Conservation (phyloP, 495 filamentous ascomycete genomes). For the Hypoxylon perforatum region DNA sequence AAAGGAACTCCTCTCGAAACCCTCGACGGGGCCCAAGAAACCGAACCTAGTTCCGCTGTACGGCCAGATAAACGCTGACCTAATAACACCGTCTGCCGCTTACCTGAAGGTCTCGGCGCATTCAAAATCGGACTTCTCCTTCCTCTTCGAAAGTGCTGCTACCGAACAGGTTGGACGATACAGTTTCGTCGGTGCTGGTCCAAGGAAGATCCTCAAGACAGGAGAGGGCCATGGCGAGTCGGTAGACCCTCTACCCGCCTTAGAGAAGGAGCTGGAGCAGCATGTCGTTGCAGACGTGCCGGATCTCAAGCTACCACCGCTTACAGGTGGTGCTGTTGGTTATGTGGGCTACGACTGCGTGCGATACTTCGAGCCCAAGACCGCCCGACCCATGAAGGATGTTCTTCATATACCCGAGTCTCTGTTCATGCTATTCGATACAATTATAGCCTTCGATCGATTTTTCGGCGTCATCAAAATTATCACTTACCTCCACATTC, state of each 20-base stretch:
- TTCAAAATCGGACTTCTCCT: slow-evolving; percentile 75
- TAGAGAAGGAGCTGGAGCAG: slow-evolving; percentile 81
- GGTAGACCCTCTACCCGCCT: slow-evolving; percentile 80
- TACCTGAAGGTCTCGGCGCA: slow-evolving; percentile 87
- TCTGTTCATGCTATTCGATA: slow-evolving; percentile 98
- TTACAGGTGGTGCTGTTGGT: slow-evolving; percentile 92
- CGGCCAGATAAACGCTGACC: slow-evolving; percentile 87
- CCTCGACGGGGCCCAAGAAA: slow-evolving; percentile 37
- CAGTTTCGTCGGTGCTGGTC: slow-evolving; percentile 93
- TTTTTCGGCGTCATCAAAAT: slow-evolving; percentile 93
- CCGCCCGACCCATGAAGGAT: slow-evolving; percentile 86
- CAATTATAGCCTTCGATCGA: slow-evolving; percentile 93
- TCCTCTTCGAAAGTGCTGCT: slow-evolving; percentile 94
- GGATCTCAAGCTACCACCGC: slow-evolving; percentile 78
- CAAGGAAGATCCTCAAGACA: slow-evolving; percentile 85
- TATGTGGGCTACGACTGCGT: slow-evolving; percentile 99
- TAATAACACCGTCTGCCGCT: slow-evolving; percentile 89
- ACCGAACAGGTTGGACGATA: slow-evolving; percentile 93
- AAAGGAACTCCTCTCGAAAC: slow-evolving; percentile 42
- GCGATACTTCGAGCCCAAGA: slow-evolving; percentile 96
- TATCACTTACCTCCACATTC: slow-evolving; percentile 84
- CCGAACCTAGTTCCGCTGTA: slow-evolving; percentile 88
- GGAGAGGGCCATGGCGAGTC: slow-evolving; percentile 87
- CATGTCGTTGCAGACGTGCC: slow-evolving; percentile 84
- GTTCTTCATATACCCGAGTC: slow-evolving; percentile 88